A percentile compares a stretch with the other conserved stretches of the same genome.
Conservation (phyloP, 345 rosid genomes). For the Eucalyptus sp. region DNA sequence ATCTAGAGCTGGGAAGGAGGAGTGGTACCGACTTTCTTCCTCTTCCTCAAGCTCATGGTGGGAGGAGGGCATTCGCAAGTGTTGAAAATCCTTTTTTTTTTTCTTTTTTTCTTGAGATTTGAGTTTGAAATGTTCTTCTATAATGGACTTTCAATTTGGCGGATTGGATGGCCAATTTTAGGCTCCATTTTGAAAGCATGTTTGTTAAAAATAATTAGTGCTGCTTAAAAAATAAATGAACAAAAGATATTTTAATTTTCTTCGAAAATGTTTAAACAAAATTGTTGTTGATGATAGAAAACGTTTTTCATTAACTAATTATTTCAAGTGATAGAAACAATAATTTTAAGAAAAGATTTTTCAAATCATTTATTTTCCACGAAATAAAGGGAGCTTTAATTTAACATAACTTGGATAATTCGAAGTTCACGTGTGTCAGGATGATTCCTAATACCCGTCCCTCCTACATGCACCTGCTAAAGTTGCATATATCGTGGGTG, state of each 20-base stretch:
- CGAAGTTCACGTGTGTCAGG: background rate
- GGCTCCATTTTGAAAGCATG: background rate
- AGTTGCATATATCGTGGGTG: background rate
- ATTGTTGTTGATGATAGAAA: background rate
- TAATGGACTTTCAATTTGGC: background rate
- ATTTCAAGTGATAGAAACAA: background rate
- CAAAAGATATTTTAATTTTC: background rate
- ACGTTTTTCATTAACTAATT: background rate
- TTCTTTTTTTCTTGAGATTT: background rate
- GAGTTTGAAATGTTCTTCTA: background rate
- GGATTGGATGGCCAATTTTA: background rate
- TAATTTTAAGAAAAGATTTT: background rate
- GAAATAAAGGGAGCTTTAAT: background rate
- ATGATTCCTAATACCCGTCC: background rate
- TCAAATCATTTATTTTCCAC: background rate
- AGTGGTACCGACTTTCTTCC: background rate
- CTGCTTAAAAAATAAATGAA: background rate
- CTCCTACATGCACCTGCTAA: background rate
- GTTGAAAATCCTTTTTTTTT: background rate
- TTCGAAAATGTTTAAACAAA: accelerated
- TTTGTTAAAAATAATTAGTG: too few species aligned
- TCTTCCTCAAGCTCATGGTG: background rate
- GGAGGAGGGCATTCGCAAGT: background rate
- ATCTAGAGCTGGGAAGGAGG: background rate
- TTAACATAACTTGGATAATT: background rate